Evolutionary conservation across 257 asterid genomes (phyloP).

Genomic region (Salvia hispanica): DNA sequence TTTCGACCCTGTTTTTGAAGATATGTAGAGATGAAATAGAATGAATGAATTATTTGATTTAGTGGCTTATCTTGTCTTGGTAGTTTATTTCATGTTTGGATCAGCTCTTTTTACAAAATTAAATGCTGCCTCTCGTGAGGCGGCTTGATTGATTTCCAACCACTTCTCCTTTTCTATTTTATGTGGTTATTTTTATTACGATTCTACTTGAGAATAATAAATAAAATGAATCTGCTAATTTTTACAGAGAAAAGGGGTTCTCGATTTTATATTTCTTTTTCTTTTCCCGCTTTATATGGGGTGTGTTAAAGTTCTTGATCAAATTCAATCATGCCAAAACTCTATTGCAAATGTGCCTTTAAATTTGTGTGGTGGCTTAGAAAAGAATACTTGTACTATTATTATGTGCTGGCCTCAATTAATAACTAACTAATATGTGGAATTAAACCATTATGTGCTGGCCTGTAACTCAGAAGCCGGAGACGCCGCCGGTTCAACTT

Average conservation of each 20-base stretch:
- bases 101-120: constrained; percentile 30
- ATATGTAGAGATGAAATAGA: constrained; percentile 26
- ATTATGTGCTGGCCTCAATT: not conserved
- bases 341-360: constrained; percentile 31
- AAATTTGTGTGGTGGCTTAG: constrained; percentile 32
- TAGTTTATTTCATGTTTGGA: constrained; percentile 56
- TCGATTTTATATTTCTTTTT: constrained; percentile 31
- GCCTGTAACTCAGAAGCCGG: no score
- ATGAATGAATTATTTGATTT: constrained; percentile 49
- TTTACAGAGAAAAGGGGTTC: constrained; percentile 21
- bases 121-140: constrained; percentile 17
- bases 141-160: constrained; percentile 26
- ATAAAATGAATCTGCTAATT: not conserved
- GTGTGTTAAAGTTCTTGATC: constrained; percentile 29
- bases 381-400: constrained; percentile 1
- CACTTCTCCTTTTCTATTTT: constrained; percentile 7
- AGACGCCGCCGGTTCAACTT: no score
- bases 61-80: constrained; percentile 55
- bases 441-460: not conserved
- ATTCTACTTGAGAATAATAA: not conserved
- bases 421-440: not conserved
- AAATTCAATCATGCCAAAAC: constrained; percentile 31
- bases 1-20: constrained; percentile 24
- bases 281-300: constrained; percentile 32
- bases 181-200: constrained; percentile 22